Base-by-base conservation (phyloP, 2,329 filamentous ascomycete species). In the Macroventuria anomochaeta region DNA sequence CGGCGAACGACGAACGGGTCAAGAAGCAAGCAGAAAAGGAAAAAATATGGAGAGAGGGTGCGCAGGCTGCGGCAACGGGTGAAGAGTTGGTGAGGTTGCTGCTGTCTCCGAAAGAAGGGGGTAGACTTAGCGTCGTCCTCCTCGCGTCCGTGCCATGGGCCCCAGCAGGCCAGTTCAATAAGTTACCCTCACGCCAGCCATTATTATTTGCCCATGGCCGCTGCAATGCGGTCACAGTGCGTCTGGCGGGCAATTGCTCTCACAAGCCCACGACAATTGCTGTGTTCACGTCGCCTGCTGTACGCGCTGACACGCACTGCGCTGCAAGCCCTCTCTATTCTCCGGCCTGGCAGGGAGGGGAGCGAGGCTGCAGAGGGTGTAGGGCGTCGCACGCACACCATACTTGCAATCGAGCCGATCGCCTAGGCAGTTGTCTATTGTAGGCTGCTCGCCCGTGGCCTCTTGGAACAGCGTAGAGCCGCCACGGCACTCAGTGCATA, bases 11-110 rank as follows among this genome's bases (percentile, higher is more conserved):
- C 62, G 56, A 55, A 58, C 51, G 59, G 58, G 51, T 61, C 63
- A 63, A 66, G 59, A 65, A 57, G 62, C 61, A 67, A 65, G 62
- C 62, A 67, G 38, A 63, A 67, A 65, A 57, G 58, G n/a, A n/a
- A 60, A 72, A 71, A 70, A 62, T 72, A 71, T 71, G 70, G 60
- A 66, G 66, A 52, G 63, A 68, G 63, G 55, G 61, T 63, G 61
- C 56, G 64, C 53, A 49, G 62, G 48, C 57, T 53, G 49, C 44
- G 56, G 53, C 59, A 55, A 62, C 61, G 63, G 58, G 59, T 64
- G 62, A 61, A 60, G 60, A 61, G 62, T 51, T 61, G 32, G 55
- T 55, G 63, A 56, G 46, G 55, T 62, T 48, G 56, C 55, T 62
- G 44, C 57, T 52, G 29, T 48, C 29, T 28, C 37, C 37, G 38